Percentiles rank a stretch among this genome's conserved stretches.
Evolutionary conservation across 352 stramenopile genomes (phyloP).

Genomic region (Pilasporangium apinafurcum): DNA sequence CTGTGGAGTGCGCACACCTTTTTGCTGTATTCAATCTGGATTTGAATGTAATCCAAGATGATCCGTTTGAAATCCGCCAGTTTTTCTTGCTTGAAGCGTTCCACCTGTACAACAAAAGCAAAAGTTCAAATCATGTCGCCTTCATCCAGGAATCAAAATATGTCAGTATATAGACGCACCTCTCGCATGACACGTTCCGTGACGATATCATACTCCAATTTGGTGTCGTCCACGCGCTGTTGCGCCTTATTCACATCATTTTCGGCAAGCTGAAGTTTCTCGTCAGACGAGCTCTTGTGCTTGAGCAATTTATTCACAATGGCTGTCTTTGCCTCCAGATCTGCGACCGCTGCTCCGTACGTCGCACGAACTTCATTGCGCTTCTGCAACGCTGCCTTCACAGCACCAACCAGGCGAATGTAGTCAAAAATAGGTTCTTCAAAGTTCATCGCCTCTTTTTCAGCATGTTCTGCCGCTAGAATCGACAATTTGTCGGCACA

Average conservation of each 20-base stretch:
- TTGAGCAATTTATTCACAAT: constrained; percentile 60
- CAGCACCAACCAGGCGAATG: constrained; percentile 93
- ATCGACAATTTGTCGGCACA: constrained; percentile 91
- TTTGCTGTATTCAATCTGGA: constrained; percentile 97
- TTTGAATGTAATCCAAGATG: constrained; percentile 95
- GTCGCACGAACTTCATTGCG: constrained; percentile 89
- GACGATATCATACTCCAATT: constrained; percentile 92
- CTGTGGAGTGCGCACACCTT: too few species aligned
- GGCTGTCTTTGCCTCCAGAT: constrained; percentile 83
- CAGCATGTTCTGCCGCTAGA: constrained; percentile 89
- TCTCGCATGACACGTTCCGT: constrained; percentile 94
- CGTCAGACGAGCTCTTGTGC: constrained; percentile 53
- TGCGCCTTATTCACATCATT: constrained; percentile 74
- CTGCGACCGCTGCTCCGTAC: constrained; percentile 81
- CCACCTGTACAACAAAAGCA: constrained; percentile 40
- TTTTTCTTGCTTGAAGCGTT: constrained; percentile 95
- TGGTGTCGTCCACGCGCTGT: constrained; percentile 81
- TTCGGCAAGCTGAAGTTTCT: constrained; percentile 88
- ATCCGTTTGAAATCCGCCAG: constrained; percentile 94
- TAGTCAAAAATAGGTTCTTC: constrained; percentile 96
- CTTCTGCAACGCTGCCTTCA: constrained; percentile 91
- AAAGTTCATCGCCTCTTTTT: constrained; percentile 90
- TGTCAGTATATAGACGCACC: constrained; percentile 2
- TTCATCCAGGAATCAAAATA: neutral
- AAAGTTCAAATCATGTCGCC: neutral